These are phyloP conservation scores for Ustilago crameri DNA, from an alignment of 1,284 basidiomycete genomes.

Conservation along the genomic window DNA sequence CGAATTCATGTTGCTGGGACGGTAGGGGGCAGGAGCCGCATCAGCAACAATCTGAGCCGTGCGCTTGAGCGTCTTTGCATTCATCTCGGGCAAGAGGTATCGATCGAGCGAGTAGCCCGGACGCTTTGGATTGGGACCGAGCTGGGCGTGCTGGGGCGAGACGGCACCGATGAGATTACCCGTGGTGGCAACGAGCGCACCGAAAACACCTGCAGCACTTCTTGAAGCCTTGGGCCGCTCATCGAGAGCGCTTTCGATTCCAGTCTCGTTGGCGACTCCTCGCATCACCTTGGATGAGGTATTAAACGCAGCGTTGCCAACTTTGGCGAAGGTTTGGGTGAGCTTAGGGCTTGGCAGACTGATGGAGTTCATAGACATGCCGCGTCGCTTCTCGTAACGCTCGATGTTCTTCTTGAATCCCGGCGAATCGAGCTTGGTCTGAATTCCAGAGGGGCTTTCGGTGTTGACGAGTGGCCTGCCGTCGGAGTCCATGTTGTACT, in stretches of 20 bases:
- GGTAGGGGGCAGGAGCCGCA: conserved; percentile 53
- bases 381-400: conserved; percentile 35
- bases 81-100: conserved; percentile 70
- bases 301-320: conserved; percentile 35
- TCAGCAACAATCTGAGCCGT: conserved; percentile 67
- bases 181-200: conserved; percentile 78
- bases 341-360: conserved; percentile 40
- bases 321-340: conserved; percentile 46
- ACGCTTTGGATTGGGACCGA: conserved; percentile 77
- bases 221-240: conserved; percentile 73
- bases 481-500: conserved; percentile 20
- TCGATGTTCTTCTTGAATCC: conserved; percentile 25
- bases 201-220: conserved; percentile 77
- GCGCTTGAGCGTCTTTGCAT: conserved; percentile 64
- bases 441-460: conserved; percentile 19
- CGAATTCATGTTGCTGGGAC: conserved; percentile 36
- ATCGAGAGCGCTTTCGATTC: conserved; percentile 58
- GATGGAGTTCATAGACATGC: conserved; percentile 32
- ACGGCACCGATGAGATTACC: conserved; percentile 72
- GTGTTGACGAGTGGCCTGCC: conserved; percentile 10
- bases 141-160: conserved; percentile 65
- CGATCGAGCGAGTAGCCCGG: conserved; percentile 78
- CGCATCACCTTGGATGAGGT: conserved; percentile 51
- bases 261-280: conserved; percentile 60
- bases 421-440: conserved; percentile 27